These are phyloP conservation scores for Ramularia collo-cygni DNA, from an alignment of 2,329 filamentous ascomycete species.

Conservation along the genomic window DNA sequence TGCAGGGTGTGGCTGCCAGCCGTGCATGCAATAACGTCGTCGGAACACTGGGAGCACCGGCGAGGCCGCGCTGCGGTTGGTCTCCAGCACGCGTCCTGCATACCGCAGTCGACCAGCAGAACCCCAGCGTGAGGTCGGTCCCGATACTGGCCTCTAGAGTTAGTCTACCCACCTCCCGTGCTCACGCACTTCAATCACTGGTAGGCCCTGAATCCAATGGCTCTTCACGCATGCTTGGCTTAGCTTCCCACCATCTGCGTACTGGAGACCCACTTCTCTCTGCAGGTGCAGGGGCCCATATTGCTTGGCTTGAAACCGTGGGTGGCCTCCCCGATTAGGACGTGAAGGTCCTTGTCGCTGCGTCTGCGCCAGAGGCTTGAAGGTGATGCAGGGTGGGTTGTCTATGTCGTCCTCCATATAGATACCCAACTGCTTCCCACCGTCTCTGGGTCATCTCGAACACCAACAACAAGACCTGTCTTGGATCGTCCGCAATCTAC, in stretches of 20 bases:
- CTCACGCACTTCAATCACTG: conserved; percentile 11
- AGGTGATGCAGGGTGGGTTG: conserved; percentile 6
- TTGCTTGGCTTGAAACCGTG: conserved; percentile 10
- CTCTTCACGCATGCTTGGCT: conserved; percentile 10
- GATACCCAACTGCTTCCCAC: conserved; percentile 14
- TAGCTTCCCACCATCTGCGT: conserved; percentile 1
- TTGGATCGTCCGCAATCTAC: conserved; percentile 12
- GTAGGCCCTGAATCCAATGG: conserved; percentile 10
- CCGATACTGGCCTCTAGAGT: no score
- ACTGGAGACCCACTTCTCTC: no score
- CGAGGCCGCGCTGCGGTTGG: conserved; percentile 10
- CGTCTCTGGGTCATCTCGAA: conserved; percentile 4
- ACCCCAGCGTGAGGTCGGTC: no score
- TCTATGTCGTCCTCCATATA: conserved; percentile 15
- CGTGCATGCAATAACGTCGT: conserved; percentile 5
- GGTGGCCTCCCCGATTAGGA: conserved; percentile 6
- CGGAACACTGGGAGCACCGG: conserved; percentile 8
- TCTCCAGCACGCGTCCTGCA: conserved; percentile 8
- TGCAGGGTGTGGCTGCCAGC: conserved; percentile 3
- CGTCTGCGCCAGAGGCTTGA: conserved; percentile 3
- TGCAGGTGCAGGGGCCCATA: conserved; percentile 10
- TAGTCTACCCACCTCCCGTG: conserved; percentile 9
- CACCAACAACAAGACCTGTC: background rate
- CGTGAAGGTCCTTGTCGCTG: conserved; percentile 4
- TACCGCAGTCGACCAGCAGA: conserved; percentile 8